Conservation (phyloP, 106 monocot species). For the Dendrobium huoshanense region DNA sequence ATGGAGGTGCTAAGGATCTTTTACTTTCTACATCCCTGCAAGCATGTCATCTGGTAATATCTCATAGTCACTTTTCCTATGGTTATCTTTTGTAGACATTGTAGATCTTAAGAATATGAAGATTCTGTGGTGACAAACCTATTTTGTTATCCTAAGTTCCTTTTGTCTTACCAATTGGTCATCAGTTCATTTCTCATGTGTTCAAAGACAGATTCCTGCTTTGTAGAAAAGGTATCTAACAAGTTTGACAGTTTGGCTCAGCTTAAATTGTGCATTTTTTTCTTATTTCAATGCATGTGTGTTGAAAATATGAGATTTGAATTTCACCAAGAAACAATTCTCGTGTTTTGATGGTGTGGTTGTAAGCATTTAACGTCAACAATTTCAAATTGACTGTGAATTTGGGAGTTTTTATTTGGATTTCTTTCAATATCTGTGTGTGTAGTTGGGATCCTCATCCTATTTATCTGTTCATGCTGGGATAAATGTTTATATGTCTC, state of each 20-base stretch:
- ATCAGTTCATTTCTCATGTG: not conserved
- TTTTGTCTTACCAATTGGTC: not conserved
- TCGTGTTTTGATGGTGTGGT: not conserved
- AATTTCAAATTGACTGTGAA: not conserved
- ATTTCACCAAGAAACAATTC: too few relatives aligned
- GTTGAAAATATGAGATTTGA: too few relatives aligned
- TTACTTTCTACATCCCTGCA: too few relatives aligned
- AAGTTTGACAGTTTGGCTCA: not conserved
- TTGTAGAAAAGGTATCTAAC: not conserved
- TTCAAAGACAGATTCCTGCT: not conserved
- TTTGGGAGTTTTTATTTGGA: not conserved
- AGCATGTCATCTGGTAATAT: not conserved
- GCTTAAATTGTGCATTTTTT: not conserved
- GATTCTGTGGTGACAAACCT: not conserved
- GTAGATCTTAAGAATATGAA: not conserved
- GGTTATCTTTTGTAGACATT: not conserved
- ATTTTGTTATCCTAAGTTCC: not conserved
- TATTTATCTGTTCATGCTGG: too few relatives aligned
- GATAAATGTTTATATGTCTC: too few relatives aligned
- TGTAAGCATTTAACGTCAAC: not conserved
- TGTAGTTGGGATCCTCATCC: too few relatives aligned
- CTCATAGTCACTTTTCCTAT: not conserved
- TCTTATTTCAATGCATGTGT: not conserved
- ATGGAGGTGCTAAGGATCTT: slow-evolving; percentile 71
- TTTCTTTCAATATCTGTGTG: not conserved